Conservation (phyloP, 805 yeast species). For the Pichia rugopelliculosa region DNA sequence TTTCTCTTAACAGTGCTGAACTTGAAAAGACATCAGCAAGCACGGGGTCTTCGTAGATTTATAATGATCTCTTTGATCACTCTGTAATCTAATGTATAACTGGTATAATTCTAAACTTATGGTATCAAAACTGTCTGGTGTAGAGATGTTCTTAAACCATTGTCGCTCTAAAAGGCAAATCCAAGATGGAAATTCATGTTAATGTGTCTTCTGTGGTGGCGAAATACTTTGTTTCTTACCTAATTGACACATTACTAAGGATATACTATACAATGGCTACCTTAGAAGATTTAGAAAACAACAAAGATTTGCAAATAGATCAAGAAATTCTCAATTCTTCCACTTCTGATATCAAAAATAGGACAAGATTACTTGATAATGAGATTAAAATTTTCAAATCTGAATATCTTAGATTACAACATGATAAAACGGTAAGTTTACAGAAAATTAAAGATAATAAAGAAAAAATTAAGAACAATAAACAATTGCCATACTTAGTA, state of each 20-base stretch:
- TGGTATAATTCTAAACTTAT: neutral
- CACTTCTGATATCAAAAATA: slow-evolving; percentile 74
- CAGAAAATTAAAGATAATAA: slow-evolving; percentile 93
- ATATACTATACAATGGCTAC: slow-evolving; percentile 54
- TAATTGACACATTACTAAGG: neutral
- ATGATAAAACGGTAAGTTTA: slow-evolving; percentile 87
- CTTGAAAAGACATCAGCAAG: neutral
- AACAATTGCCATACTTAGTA: slow-evolving; percentile 90
- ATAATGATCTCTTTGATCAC: neutral
- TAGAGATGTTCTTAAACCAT: neutral
- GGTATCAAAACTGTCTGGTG: slow-evolving; percentile 1
- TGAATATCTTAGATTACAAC: slow-evolving; percentile 81
- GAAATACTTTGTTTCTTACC: neutral
- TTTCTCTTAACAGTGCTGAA: neutral
- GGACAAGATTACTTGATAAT: slow-evolving; percentile 84
- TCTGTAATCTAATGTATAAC: neutral
- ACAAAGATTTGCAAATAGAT: slow-evolving; percentile 58
- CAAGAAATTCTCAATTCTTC: slow-evolving; percentile 73
- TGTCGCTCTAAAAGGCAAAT: neutral
- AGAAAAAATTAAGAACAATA: slow-evolving; percentile 91
- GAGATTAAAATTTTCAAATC: slow-evolving; percentile 93
- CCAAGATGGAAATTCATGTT: neutral
- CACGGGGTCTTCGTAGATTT: neutral
- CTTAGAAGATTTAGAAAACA: slow-evolving; percentile 67
- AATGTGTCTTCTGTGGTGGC: neutral